A percentile compares a stretch with the other conserved stretches of the same genome.
These are phyloP conservation scores for Aristolochia contorta DNA, from an alignment of 164 flowering plant species.

Conservation along the genomic window DNA sequence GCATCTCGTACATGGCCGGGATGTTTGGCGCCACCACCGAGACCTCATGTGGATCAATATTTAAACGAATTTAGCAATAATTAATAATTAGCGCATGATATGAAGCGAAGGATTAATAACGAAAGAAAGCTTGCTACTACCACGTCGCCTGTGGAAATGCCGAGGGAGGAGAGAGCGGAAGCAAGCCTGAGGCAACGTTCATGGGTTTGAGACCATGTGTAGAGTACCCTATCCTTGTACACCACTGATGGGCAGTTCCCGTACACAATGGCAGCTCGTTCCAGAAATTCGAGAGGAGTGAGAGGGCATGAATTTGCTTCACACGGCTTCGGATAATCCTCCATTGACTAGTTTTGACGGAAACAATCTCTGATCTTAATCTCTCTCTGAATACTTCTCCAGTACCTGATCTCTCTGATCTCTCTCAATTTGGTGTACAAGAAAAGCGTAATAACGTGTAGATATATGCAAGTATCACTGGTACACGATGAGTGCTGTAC, in stretches of 20 bases:
- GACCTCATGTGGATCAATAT: too few species aligned
- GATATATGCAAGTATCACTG: too few species aligned
- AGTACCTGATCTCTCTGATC: too few species aligned
- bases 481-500: too few species aligned
- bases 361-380: constrained; percentile 4
- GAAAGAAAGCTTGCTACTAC: too few species aligned
- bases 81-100: too few species aligned
- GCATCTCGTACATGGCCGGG: constrained; percentile 91
- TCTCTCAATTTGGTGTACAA: too few species aligned
- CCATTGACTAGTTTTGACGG: too few species aligned
- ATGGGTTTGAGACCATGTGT: constrained; percentile 27
- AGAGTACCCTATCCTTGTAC: constrained; percentile 14
- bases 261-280: constrained; percentile 19
- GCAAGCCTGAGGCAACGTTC: constrained; percentile 26
- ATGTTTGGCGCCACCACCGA: constrained; percentile 86
- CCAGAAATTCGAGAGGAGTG: constrained; percentile 34
- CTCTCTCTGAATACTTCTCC: too few species aligned
- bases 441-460: too few species aligned
- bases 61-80: too few species aligned
- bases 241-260: constrained; percentile 23
- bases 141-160: constrained; percentile 20
- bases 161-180: constrained; percentile 20
- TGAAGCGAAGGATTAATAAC: too few species aligned
- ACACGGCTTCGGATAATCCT: constrained; percentile 28
- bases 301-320: constrained; percentile 27